A percentile compares a stretch with the other conserved stretches of the same genome.
Evolutionary conservation across 75 land plant species (phyloP).

Genomic region (Pseudotsuga menziesii): DNA sequence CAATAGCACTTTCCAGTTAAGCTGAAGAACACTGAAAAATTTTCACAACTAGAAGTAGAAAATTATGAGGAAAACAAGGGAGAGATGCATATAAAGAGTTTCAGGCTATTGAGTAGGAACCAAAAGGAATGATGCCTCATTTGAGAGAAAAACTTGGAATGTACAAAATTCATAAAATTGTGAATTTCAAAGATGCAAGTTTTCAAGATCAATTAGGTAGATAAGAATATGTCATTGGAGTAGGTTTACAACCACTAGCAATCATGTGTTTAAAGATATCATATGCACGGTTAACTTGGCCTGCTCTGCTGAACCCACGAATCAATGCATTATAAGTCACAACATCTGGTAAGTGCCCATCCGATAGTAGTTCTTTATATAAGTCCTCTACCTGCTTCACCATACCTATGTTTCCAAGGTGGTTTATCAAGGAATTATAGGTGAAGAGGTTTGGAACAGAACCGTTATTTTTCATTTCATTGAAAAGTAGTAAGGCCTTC

Average conservation of each 20-base stretch:
- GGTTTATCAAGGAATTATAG: conserved; percentile 50
- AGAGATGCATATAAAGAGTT: background rate
- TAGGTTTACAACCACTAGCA: conserved; percentile 51
- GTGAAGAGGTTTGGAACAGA: conserved; percentile 51
- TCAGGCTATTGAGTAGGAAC: background rate
- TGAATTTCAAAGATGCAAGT: background rate
- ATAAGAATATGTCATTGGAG: conserved; percentile 43
- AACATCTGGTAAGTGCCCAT: conserved; percentile 46
- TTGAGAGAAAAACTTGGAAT: background rate
- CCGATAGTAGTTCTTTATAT: conserved; percentile 44
- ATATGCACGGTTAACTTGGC: conserved; percentile 51
- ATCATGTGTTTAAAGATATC: conserved; percentile 49
- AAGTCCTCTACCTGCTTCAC: conserved; percentile 39
- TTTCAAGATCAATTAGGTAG: conserved; percentile 36
- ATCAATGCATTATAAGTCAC: conserved; percentile 64
- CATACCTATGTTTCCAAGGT: conserved; percentile 56
- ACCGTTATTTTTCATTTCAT: conserved; percentile 53
- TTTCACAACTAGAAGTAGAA: background rate
- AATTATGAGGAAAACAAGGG: background rate
- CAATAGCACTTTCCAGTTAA: background rate
- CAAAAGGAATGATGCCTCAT: background rate
- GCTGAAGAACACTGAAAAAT: background rate
- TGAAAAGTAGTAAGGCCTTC: conserved; percentile 43
- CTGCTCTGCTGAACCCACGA: conserved; percentile 43
- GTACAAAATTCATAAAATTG: background rate